phyloP scores from a whole-genome alignment of 352 stramenopile species.

The Pythium rishiriense region DNA sequence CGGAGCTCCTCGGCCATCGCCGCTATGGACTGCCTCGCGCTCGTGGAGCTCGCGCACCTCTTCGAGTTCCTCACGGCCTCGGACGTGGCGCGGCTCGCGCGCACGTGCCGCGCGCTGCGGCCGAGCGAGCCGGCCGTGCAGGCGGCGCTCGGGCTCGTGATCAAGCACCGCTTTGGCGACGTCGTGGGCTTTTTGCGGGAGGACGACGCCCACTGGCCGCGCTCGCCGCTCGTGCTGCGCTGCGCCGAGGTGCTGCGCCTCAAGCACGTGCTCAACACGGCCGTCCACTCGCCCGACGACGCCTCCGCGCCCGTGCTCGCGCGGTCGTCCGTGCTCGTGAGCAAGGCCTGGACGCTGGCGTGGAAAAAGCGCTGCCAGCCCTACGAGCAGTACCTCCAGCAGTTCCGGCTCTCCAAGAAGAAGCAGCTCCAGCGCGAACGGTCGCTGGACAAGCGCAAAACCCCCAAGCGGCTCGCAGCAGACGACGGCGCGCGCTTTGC shows the following conservation, averaged over 20 bases:
- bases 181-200: constrained; percentile 54
- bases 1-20: constrained; percentile 5
- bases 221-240: constrained; percentile 52
- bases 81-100: constrained; percentile 52
- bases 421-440: constrained; percentile 56
- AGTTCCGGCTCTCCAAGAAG: constrained; percentile 71
- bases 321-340: constrained; percentile 55
- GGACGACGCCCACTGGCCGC: constrained; percentile 57
- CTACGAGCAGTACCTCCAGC: constrained; percentile 75
- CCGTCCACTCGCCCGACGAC: constrained; percentile 46
- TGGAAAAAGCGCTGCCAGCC: constrained; percentile 70
- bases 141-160: constrained; percentile 54
- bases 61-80: constrained; percentile 60
- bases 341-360: constrained; percentile 70
- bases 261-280: constrained; percentile 50
- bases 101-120: constrained; percentile 46
- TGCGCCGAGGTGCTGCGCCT: constrained; percentile 64
- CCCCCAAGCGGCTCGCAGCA: constrained; percentile 30
- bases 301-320: constrained; percentile 27
- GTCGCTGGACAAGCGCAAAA: constrained; percentile 14
- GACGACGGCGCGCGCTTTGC: constrained; percentile 11
- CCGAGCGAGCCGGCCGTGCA: constrained; percentile 40
- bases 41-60: constrained; percentile 53
- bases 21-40: constrained; percentile 65
- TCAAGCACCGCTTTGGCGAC: constrained; percentile 56